Conservation (phyloP, 1,139 yeast species). For the Candida mesenterica region DNA sequence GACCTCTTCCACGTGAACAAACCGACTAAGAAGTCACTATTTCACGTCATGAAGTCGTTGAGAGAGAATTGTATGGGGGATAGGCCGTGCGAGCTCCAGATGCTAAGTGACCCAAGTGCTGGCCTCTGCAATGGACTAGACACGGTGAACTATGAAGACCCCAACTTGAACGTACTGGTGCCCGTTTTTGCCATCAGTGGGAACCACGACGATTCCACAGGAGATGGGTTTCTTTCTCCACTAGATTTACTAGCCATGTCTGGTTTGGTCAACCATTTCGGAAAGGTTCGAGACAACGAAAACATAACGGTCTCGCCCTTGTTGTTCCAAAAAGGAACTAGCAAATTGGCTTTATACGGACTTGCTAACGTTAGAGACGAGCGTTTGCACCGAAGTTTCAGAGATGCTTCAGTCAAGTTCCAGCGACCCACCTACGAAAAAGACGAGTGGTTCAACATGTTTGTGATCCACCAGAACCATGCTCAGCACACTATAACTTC, state of each 20-base stretch:
- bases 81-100: slow-evolving; percentile 81
- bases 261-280: slow-evolving; percentile 88
- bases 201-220: slow-evolving; percentile 96
- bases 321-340: slow-evolving; percentile 74
- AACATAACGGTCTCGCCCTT: slow-evolving; percentile 75
- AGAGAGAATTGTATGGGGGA: slow-evolving; percentile 80
- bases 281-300: slow-evolving; percentile 76
- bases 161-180: slow-evolving; percentile 82
- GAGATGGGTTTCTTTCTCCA: slow-evolving; percentile 82
- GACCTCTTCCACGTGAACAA: slow-evolving; percentile 89
- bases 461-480: slow-evolving; percentile 92
- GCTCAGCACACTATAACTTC: slow-evolving; percentile 78
- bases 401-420: slow-evolving; percentile 78
- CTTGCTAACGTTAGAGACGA: slow-evolving; percentile 89
- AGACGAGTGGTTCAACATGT: slow-evolving; percentile 76
- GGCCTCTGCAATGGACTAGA: slow-evolving; percentile 60
- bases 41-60: slow-evolving; percentile 74
- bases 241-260: slow-evolving; percentile 79
- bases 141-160: slow-evolving; percentile 84
- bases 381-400: slow-evolving; percentile 74
- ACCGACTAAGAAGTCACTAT: slow-evolving; percentile 83
- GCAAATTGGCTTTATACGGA: slow-evolving; percentile 86
- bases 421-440: slow-evolving; percentile 62
- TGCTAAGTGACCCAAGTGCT: slow-evolving; percentile 73
- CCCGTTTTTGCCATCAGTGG: slow-evolving; percentile 96